A percentile compares a stretch with the other conserved stretches of the same genome.
phyloP scores from a whole-genome alignment of 2,329 filamentous ascomycete genomes.

The Ophiostoma himal-ulmi region DNA sequence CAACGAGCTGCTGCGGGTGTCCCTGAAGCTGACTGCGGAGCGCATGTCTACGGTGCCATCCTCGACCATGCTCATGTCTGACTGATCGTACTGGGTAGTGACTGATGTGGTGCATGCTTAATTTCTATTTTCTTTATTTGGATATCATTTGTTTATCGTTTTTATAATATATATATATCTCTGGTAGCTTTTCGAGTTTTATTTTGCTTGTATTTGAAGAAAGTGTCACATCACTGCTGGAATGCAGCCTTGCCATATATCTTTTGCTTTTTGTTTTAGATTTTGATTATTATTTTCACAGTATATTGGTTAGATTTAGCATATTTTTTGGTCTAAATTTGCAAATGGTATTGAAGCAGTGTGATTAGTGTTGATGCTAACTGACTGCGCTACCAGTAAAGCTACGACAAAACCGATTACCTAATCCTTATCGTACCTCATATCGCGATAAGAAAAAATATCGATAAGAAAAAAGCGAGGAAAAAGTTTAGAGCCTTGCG shows the following conservation, averaged over 20 bases:
- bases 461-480: constrained; percentile 11
- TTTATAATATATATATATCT: background rate
- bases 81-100: constrained; percentile 11
- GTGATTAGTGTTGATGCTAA: background rate
- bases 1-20: constrained; percentile 75
- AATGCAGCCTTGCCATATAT: constrained; percentile 9
- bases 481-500: constrained; percentile 15
- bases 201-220: background rate
- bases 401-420: background rate
- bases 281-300: background rate
- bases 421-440: constrained; percentile 12
- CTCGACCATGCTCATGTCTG: constrained; percentile 27
- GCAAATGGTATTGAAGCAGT: too few relatives aligned
- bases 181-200: background rate
- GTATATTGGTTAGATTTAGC: background rate
- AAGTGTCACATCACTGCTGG: background rate
- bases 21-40: constrained; percentile 91
- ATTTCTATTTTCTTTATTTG: background rate
- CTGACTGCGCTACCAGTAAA: background rate
- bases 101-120: too few relatives aligned
- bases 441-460: constrained; percentile 21
- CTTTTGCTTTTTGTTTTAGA: background rate
- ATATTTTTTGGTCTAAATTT: too few relatives aligned
- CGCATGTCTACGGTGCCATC: constrained; percentile 54
- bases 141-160: background rate